Evolutionary conservation across 257 asterid genomes (phyloP), one percentile per base, ranked within the genome.

Genomic region (Catharanthus roseus): DNA sequence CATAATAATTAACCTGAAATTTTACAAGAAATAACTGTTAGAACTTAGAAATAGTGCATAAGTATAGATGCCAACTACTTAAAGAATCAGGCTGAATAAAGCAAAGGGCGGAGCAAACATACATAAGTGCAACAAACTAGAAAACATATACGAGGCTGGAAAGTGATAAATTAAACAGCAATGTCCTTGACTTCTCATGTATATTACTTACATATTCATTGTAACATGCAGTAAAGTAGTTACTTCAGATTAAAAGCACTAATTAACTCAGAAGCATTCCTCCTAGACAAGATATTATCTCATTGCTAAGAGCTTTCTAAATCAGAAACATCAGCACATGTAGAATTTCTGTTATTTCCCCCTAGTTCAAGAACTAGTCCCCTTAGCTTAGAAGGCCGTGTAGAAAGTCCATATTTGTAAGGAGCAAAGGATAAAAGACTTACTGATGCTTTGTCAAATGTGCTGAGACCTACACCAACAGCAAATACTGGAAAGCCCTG

Each of bases 381-480:
- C 16, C 5, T 15, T 29, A 57, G 23, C 24, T 18, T 16, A 31
- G 5, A 61, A 33, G 5, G 16, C 65, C 29, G 13, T 33, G 34
- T 19, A 29, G 39, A 31, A 34, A 60, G 66, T 31, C 44, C 23
- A 34, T 10, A 3, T 2, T 33, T 34, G 18, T 6, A 61, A 62
- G 67, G 26, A 19, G 10, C 23, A n/a, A 8, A 19, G 28, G 10
- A 28, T 15, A 42, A 4, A 62, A 69, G 81, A 89, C 79, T 85
- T 87, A 91, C 97, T 39, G 93, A 84, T 69, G 91, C 95, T 85
- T 84, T 84, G 81, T 91, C 96, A 62, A 75, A 91, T 38, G 95
- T 87, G 85, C 97, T 89, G 81, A 86, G 93, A 69, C 97, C 97
- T 26, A 83, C 91, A 23, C 97, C 97, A 33, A 80, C 13, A 58